Conservation (phyloP, 1,284 basidiomycete genomes). For the Irpex lacteus region DNA sequence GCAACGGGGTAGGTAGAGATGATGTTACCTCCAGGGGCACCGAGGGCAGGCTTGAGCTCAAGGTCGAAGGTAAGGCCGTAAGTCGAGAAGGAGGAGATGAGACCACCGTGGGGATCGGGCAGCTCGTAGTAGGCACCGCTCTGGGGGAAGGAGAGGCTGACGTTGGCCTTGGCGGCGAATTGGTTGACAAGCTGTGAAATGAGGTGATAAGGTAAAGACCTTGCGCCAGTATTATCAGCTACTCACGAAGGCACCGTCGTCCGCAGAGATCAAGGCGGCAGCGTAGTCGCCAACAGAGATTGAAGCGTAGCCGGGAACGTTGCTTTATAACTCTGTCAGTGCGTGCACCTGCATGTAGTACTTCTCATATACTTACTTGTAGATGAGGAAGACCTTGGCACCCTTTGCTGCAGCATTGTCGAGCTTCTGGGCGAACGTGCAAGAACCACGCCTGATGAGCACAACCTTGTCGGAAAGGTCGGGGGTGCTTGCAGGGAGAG, state of each 20-base stretch:
- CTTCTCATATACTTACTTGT: slow-evolving; percentile 38
- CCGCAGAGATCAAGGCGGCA: slow-evolving; percentile 37
- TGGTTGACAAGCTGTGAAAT: slow-evolving; percentile 36
- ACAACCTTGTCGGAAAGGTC: slow-evolving; percentile 47
- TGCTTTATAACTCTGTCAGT: slow-evolving; percentile 28
- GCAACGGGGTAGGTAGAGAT: slow-evolving; percentile 53
- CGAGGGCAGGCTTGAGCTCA: slow-evolving; percentile 44
- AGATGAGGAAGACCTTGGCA: slow-evolving; percentile 46
- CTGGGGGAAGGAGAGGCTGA: slow-evolving; percentile 44
- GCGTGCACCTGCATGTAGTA: not conserved
- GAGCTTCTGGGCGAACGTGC: slow-evolving; percentile 46
- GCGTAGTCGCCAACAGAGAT: slow-evolving; percentile 42
- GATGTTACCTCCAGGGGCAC: slow-evolving; percentile 54
- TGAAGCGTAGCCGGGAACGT: slow-evolving; percentile 40
- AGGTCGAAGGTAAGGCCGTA: slow-evolving; percentile 54
- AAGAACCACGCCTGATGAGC: slow-evolving; percentile 50
- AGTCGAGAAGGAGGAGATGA: slow-evolving; percentile 44
- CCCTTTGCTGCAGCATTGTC: slow-evolving; percentile 50
- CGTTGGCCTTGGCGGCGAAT: slow-evolving; percentile 35
- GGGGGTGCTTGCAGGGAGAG: slow-evolving; percentile 50
- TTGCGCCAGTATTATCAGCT: not conserved
- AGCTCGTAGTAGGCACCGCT: slow-evolving; percentile 24
- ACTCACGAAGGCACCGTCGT: slow-evolving; percentile 32
- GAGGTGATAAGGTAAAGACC: not conserved
- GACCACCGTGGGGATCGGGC: slow-evolving; percentile 40